Base-by-base conservation (phyloP, 2,329 filamentous ascomycete species). In the Parastagonospora avenae region DNA sequence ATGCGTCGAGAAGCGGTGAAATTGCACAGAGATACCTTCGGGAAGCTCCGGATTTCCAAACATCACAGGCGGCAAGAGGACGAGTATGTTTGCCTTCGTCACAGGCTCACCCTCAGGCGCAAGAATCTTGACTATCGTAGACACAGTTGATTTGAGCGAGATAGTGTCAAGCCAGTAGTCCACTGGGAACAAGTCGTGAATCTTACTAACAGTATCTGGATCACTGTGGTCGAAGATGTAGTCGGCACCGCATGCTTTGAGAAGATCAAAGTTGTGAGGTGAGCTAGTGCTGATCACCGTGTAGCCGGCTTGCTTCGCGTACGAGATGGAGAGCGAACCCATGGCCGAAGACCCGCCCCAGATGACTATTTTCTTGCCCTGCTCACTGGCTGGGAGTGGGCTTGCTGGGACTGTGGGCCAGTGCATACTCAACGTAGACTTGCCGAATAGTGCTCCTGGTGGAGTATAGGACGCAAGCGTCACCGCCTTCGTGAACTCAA, bases 341-440 rank as follows among this genome's bases (percentile, higher is more conserved):
- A 57, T 60, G 66, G 62, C 66, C 72, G 76, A 78, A 32, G 76
- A 78, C 27, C 76, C 76, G 27, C 75, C 77, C 74, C 75, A 80
- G 11, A 80, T 65, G 4, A 80, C 62, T 4, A 80, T 59, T 27
- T 64, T 74, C 57, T 64, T 68, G 2, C 56, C 59, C 16, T 62
- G 42, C 6, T 63, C 56, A n/a, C 35, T 50, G 1, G 49, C 50
- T 1, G 55, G 59, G 4, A 62, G 54, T n/a, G 51, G 46, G 4
- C 47, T 48, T 3, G 54, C 41, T 10, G 57, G 61, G 16, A 64
- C 47, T 2, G 57, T 54, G 4, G 62, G 62, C 8, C 48, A 48
- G 27, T 55, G 52, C 51, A 59, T 39, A 8, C 58, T 52, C 19
- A 60, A 50, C 4, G 51, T 46, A 11, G 37, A 35, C 2, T 16